Evolutionary conservation across 1,284 basidiomycete genomes (phyloP).

Genomic region (Ganoderma meredithae): DNA sequence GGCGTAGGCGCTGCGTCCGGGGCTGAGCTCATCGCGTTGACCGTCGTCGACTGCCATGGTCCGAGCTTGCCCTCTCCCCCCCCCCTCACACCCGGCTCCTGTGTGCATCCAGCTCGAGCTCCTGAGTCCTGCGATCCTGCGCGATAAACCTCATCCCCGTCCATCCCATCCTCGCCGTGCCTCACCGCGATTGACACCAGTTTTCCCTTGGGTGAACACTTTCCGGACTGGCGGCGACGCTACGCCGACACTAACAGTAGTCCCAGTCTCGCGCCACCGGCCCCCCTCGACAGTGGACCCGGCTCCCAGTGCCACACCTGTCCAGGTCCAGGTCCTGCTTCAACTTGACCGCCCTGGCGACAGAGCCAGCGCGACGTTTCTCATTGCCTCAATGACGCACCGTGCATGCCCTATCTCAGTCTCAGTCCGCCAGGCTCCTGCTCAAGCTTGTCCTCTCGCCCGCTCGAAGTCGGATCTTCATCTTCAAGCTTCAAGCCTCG

Average conservation of each 20-base stretch:
- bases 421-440: background rate
- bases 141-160: background rate
- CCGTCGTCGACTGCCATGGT: background rate
- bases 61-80: background rate
- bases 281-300: background rate
- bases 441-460: background rate
- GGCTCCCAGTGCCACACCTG: background rate
- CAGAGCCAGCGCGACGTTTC: too few species aligned
- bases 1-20: background rate
- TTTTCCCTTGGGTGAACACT: too few species aligned
- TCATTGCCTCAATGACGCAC: too few species aligned
- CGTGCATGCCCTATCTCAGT: too few species aligned
- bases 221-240: background rate
- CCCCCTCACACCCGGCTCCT: background rate
- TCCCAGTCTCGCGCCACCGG: background rate
- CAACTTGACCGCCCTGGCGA: too few species aligned
- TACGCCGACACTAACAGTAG: background rate
- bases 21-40: slow-evolving; percentile 9
- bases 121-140: too few species aligned
- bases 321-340: too few species aligned
- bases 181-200: too few species aligned
- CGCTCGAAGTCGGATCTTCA: background rate
- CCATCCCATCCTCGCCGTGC: too few species aligned
- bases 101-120: background rate
- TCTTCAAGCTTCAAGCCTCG: too few species aligned